Base-by-base conservation (phyloP, 1,284 basidiomycete species). In the Inonotus hispidus region DNA sequence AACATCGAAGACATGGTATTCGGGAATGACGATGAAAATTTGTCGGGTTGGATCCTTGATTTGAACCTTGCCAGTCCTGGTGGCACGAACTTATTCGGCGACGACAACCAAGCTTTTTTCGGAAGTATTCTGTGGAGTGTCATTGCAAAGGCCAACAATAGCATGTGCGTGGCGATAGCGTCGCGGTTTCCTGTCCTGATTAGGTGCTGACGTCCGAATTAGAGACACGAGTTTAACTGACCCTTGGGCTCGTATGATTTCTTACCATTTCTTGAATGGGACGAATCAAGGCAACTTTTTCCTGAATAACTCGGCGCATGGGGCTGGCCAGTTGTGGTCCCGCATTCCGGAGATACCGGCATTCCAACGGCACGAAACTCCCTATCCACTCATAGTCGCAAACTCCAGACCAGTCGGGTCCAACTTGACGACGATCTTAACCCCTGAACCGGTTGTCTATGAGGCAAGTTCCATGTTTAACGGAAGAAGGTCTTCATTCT, bases 281-380 rank as follows among this genome's bases (percentile, higher is more conserved):
- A 88, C 85, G 0, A 73, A 74, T 14, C 72, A 77, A n/a, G 53
- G 62, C 3, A 85, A 87, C 65, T 82, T 87, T 66, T 85, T 84
- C 70, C 81, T 79, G 0, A 85, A 85, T 58, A 70, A 79, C 38
- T 75, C 79, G 6, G 77, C 77, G 2, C 85, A 88, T 63, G 85
- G 85, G 25, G 83, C 84, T 21, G 85, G 85, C 16, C 82, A 87
- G 64, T 73, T 85, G 14, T 87, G 85, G 85, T 85, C 83, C 4
- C 65, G 79, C 39, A 78, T 85, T 29, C 78, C 81, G 8, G 39
- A 63, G 29, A 63, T 69, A 67, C 25, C 73, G 75, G 37, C 78
- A 76, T 85, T 78, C 68, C 74, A 77, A 66, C 73, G 76, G 50
- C 67, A 73, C 25, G 67, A 71, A 11, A 71, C 76, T 5, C 86